These are phyloP conservation scores for Barnettozyma vustinii DNA, from an alignment of 805 yeast species.

Conservation along the genomic window DNA sequence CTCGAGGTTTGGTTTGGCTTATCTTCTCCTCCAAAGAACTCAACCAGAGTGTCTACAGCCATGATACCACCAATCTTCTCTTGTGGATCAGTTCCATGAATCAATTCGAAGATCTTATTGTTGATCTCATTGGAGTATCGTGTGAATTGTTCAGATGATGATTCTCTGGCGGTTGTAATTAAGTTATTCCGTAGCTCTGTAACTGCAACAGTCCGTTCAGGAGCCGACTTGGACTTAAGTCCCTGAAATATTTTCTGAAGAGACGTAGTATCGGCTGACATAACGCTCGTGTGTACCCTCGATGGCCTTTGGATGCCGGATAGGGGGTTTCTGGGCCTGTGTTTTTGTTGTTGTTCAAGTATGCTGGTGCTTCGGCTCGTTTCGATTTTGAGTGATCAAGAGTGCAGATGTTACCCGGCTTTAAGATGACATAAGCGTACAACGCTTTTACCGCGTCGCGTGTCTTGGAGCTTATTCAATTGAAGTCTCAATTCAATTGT, in stretches of 20 bases:
- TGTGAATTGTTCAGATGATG: conserved; percentile 75
- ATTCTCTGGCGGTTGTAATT: conserved; percentile 69
- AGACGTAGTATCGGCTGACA: conserved; percentile 22
- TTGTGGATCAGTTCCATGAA: conserved; percentile 64
- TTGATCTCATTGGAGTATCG: conserved; percentile 81
- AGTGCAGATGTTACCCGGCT: not conserved
- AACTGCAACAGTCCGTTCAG: conserved; percentile 48
- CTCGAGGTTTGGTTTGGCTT: conserved; percentile 85
- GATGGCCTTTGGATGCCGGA: not conserved
- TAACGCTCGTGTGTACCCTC: not conserved
- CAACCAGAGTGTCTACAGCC: conserved; percentile 84
- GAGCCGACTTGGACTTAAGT: conserved; percentile 30
- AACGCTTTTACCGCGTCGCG: too few relatives aligned
- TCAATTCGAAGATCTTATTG: conserved; percentile 78
- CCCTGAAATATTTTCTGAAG: conserved; percentile 33
- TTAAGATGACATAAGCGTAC: not conserved
- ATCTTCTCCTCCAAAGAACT: conserved; percentile 80
- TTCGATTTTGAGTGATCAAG: not conserved
- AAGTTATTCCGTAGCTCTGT: conserved; percentile 65
- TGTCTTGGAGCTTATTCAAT: too few relatives aligned
- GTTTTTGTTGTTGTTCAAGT: not conserved
- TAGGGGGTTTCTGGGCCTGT: not conserved
- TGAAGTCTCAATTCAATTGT: too few relatives aligned
- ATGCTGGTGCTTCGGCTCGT: not conserved
- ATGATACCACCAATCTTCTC: conserved; percentile 87